Evolutionary conservation across 2,329 filamentous ascomycete species (phyloP), one percentile per base, ranked within the genome.

Genomic region (Aspergillus sojae): DNA sequence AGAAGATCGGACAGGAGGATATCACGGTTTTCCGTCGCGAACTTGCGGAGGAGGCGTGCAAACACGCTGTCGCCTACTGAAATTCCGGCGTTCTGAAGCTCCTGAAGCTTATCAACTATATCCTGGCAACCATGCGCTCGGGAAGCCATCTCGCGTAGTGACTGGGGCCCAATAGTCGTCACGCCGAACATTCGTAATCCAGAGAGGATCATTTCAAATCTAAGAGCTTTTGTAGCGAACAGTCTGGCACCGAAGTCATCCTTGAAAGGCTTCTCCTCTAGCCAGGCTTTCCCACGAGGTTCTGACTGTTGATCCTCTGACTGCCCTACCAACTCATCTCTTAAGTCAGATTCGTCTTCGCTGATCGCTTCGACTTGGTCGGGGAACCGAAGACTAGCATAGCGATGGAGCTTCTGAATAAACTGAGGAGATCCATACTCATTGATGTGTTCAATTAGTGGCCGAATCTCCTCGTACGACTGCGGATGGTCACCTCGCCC

Each of bases 151-250:
- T 94, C 89, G 67, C 93, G 90, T 23, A 97, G 75, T 4, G 92
- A 91, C 21, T 90, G 80, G 0, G 93, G 90, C 0, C 93, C 93
- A 65, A 97, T 89, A 41, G 83, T 81, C 55, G 87, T 83, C 5
- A 96, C 81, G 2, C 91, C 91, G 58, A 96, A 85, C 70, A 91
- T 87, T 61, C 85, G 83, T 21, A 95, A 80, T 7, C 91, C 84
- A 39, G 86, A 86, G 60, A 96, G 87, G 30, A 92, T 87, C 67
- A 90, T 86, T 61, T 94, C 88, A 11, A 93, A 81, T 1, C 89
- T 86, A 26, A 95, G 84, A 75, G 91, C 91, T 62, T 83, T 89
- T 1, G 89, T 91, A 11, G 93, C 93, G 74, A 97, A 94, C 80
- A 93, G 88, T 66, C 89, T 86, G n/a, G 93, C 91, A 21, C 91